These are phyloP conservation scores for Salvia miltiorrhiza DNA, from an alignment of 257 asterid genomes.

Conservation along the genomic window DNA sequence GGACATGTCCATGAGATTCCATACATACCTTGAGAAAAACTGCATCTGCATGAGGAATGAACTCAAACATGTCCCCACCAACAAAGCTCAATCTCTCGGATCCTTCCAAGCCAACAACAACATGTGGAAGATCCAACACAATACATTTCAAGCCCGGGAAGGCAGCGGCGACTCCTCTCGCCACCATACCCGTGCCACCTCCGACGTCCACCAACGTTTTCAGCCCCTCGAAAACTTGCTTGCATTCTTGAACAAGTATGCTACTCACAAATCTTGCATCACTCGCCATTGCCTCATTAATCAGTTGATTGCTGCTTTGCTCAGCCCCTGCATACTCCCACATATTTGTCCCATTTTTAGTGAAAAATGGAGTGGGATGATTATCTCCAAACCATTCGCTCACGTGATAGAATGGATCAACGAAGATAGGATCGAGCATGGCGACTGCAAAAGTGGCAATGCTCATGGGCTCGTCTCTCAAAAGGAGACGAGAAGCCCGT, in stretches of 20 bases:
- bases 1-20: no score
- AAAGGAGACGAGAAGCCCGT: background rate
- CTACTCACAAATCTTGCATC: background rate
- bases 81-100: constrained; percentile 4
- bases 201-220: constrained; percentile 1
- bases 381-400: no score
- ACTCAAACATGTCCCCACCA: constrained; percentile 17
- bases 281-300: background rate
- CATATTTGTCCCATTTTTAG: no score
- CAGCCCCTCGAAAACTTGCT: constrained; percentile 8
- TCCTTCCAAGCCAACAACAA: constrained; percentile 22
- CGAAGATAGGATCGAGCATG: no score
- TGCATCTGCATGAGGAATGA: no score
- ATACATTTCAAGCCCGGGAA: background rate
- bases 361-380: no score
- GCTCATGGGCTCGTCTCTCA: background rate
- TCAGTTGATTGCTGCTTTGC: no score
- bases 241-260: background rate
- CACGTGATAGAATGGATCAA: no score
- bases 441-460: background rate
- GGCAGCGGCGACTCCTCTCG: background rate
- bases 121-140: constrained; percentile 26
- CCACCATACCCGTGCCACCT: background rate
- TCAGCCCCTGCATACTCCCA: no score
- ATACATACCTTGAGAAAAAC: no score